Base-by-base conservation (phyloP, 208 protist species). In the Angomonas deanei region DNA sequence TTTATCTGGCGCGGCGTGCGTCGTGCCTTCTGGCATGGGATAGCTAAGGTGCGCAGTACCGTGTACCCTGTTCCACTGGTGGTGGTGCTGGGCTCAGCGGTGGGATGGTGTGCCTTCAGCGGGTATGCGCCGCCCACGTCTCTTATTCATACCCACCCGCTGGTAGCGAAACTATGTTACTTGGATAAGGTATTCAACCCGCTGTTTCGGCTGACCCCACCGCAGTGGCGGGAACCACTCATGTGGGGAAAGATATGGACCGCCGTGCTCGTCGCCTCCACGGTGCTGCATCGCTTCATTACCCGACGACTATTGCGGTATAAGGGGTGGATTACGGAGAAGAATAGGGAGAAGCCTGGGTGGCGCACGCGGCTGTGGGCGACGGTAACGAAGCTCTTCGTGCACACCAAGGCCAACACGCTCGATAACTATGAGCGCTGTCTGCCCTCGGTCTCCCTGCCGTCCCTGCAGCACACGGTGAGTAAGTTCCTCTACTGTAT, bases 361-460 rank as follows among this genome's bases (percentile, higher is more conserved):
- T 69, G 61, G 36, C 60, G 56, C 26, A 91, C 87, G 39, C 80
- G 70, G 1, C 19, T 88, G 28, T 93, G 87, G 87, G 68, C 69
- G 2, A 52, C 78, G 31, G 65, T 82, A 33, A 39, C 88, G 27
- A 71, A 78, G 38, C 64, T 76, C 17, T 91, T 89, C 61, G 75
- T 70, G 21, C 76, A 76, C 48, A 50, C 66, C 10, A 73, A 48
- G 24, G 74, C 80, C 49, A 61, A 65, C 8, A 75, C 67, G 31
- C 82, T 82, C n/a, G 82, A 87, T 47, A 75, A 72, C 32, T 93
- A 91, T 66, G 81, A 85, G 64, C 52, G 55, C 33, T 82, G 82
- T 49, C 72, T 96, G 1, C 93, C 93, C 1, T 70, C 70, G n/a
- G 70, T 88, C 17, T 80, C 85, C n/a, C 75, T 94, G 24, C 90